Conservation (phyloP, 2,329 filamentous ascomycete species). For the Fusarium gaditjirri region DNA sequence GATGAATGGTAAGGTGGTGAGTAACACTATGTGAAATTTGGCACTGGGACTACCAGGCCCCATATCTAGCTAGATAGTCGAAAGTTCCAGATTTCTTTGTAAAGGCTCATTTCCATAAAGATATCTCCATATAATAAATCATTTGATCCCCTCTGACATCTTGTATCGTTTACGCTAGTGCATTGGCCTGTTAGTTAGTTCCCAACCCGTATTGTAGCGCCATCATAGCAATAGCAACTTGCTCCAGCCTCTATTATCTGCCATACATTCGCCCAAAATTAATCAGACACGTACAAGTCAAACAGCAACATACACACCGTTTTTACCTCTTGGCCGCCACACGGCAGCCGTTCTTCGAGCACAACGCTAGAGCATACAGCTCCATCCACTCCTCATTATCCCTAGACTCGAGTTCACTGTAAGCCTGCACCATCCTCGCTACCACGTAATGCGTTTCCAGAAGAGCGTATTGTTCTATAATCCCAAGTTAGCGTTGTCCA, state of each 20-base stretch:
- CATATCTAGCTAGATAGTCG: not conserved
- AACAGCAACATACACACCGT: not conserved
- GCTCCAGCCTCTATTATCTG: not conserved
- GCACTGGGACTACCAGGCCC: not conserved
- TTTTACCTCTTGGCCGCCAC: slow-evolving; percentile 32
- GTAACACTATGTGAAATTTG: not conserved
- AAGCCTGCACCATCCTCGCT: slow-evolving; percentile 50
- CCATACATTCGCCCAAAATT: not conserved
- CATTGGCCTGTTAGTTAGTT: not conserved
- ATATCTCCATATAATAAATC: not conserved
- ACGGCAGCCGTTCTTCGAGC: slow-evolving; percentile 48
- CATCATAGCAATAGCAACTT: not conserved
- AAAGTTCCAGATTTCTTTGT: not conserved
- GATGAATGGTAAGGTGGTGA: too few species aligned
- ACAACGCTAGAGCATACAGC: slow-evolving; percentile 49
- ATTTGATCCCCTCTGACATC: not conserved
- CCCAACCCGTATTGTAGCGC: not conserved
- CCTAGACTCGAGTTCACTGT: slow-evolving; percentile 41
- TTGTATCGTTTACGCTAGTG: not conserved
- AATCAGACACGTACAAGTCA: not conserved
- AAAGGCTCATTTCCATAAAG: not conserved
- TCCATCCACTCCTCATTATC: slow-evolving; percentile 49
- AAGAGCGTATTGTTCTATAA: slow-evolving; percentile 50
- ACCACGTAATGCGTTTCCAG: slow-evolving; percentile 50
- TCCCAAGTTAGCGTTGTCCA: slow-evolving; percentile 10